Percentiles rank a stretch among this genome's conserved stretches.
These are phyloP conservation scores for Auriculariales sp. DNA, from an alignment of 768 basidiomycete genomes.

Conservation along the genomic window DNA sequence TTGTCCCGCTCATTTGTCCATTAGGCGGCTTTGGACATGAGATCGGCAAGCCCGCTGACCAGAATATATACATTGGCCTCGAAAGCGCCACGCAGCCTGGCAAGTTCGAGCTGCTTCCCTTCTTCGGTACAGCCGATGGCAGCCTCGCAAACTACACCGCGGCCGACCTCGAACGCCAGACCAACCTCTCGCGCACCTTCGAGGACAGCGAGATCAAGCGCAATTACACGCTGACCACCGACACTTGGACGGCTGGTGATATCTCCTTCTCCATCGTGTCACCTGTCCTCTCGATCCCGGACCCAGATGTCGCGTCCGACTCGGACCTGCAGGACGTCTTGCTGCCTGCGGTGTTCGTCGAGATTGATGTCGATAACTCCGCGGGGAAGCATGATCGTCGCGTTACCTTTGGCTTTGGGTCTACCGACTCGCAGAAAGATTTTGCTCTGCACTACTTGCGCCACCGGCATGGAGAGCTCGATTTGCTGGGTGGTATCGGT, in stretches of 20 bases:
- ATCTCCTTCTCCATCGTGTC: neutral
- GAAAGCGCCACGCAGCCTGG: neutral
- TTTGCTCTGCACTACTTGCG: neutral
- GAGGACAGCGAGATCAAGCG: neutral
- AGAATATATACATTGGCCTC: neutral
- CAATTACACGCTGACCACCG: neutral
- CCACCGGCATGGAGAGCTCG: neutral
- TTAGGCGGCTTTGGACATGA: neutral
- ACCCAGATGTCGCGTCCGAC: neutral
- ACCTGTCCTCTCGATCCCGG: neutral
- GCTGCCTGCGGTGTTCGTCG: neutral
- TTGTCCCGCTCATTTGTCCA: no score
- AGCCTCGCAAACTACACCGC: neutral
- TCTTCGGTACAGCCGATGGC: neutral
- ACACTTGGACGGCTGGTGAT: neutral
- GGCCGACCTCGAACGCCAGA: neutral
- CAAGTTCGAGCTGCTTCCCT: neutral
- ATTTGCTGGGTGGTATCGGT: neutral
- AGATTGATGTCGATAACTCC: neutral
- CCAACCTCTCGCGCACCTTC: neutral
- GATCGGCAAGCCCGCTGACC: conserved; percentile 1
- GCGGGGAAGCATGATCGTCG: neutral
- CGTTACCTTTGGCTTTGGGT: neutral
- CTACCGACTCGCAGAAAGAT: neutral
- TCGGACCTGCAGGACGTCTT: neutral